Evolutionary conservation across 2,329 filamentous ascomycete species (phyloP).

Genomic region (Nemania diffusa): DNA sequence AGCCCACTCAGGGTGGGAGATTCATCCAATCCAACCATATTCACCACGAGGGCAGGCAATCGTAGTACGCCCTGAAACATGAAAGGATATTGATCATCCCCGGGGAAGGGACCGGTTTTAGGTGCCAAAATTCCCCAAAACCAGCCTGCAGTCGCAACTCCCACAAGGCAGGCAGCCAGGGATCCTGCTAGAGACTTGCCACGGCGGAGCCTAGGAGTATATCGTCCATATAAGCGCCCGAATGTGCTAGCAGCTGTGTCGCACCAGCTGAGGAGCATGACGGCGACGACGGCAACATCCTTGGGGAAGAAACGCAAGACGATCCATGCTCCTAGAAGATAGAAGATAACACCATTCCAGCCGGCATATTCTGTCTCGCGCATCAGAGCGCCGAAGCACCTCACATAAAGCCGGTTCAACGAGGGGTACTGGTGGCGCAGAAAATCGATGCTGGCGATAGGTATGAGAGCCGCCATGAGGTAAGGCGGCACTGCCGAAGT

Average conservation of each 20-base stretch:
- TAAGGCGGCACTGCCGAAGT: slow-evolving; percentile 82
- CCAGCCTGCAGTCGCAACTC: slow-evolving; percentile 81
- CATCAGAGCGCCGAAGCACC: slow-evolving; percentile 88
- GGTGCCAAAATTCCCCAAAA: slow-evolving; percentile 93
- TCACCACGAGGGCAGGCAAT: slow-evolving; percentile 70
- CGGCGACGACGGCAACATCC: slow-evolving; percentile 88
- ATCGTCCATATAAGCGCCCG: slow-evolving; percentile 86
- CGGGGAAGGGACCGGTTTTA: slow-evolving; percentile 70
- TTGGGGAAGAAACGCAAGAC: slow-evolving; percentile 91
- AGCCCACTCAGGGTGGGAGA: slow-evolving; percentile 72
- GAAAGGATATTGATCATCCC: slow-evolving; percentile 75
- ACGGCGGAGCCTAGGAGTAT: slow-evolving; percentile 84
- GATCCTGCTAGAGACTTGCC: slow-evolving; percentile 95
- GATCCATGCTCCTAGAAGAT: slow-evolving; percentile 88
- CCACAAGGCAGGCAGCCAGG: slow-evolving; percentile 82
- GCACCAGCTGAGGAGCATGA: slow-evolving; percentile 95
- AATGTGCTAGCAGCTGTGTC: slow-evolving; percentile 97
- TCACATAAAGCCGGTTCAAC: slow-evolving; percentile 90
- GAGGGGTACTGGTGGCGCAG: slow-evolving; percentile 83
- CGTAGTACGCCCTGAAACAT: slow-evolving; percentile 83
- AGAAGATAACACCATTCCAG: slow-evolving; percentile 98
- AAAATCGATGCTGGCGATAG: slow-evolving; percentile 84
- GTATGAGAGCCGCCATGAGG: slow-evolving; percentile 81
- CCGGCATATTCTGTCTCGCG: slow-evolving; percentile 93
- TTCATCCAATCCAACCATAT: slow-evolving; percentile 69